Percentiles rank a stretch among this genome's conserved stretches.
Conservation (phyloP, 179 eudicot species). For the Pouteria campechiana region DNA sequence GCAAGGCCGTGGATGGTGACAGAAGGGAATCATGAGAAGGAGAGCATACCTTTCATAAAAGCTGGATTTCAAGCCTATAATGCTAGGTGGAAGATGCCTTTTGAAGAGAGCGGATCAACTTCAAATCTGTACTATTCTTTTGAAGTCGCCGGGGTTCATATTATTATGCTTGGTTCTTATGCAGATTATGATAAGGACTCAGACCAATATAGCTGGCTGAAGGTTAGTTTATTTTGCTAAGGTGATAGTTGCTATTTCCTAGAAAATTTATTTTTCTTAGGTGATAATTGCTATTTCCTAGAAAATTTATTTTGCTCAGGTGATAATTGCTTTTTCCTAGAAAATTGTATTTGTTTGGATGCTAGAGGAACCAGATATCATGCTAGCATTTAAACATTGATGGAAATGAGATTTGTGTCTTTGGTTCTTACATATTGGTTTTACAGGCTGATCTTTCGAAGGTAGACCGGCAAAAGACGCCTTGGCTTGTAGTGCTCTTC, state of each 20-base stretch:
- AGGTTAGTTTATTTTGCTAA: too few relatives aligned
- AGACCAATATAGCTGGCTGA: slow-evolving; percentile 81
- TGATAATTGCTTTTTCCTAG: too few relatives aligned
- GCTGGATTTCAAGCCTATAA: slow-evolving; percentile 69
- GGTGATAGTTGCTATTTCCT: too few relatives aligned
- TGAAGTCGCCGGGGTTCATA: slow-evolving; percentile 82
- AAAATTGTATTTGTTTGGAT: not conserved
- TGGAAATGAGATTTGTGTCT: not conserved
- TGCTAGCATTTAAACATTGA: not conserved
- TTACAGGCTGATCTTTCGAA: slow-evolving; percentile 75
- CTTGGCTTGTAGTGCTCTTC: slow-evolving; percentile 79
- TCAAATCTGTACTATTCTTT: slow-evolving; percentile 94
- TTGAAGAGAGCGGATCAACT: slow-evolving; percentile 77
- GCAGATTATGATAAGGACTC: slow-evolving; percentile 71
- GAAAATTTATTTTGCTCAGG: too few relatives aligned
- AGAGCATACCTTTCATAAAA: slow-evolving; percentile 40
- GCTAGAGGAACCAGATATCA: not conserved
- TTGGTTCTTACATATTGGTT: not conserved
- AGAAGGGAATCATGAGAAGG: slow-evolving; percentile 92
- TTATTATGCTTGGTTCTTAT: slow-evolving; percentile 91
- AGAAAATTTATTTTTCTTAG: too few relatives aligned
- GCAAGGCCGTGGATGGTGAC: slow-evolving; percentile 99
- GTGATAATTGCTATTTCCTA: too few relatives aligned
- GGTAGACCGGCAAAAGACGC: slow-evolving; percentile 82
- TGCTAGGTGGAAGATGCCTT: slow-evolving; percentile 98